Evolutionary conservation across 2,329 filamentous ascomycete genomes (phyloP), one percentile per base, ranked within the genome.

Genomic region (Tolypocladium endophyticum): DNA sequence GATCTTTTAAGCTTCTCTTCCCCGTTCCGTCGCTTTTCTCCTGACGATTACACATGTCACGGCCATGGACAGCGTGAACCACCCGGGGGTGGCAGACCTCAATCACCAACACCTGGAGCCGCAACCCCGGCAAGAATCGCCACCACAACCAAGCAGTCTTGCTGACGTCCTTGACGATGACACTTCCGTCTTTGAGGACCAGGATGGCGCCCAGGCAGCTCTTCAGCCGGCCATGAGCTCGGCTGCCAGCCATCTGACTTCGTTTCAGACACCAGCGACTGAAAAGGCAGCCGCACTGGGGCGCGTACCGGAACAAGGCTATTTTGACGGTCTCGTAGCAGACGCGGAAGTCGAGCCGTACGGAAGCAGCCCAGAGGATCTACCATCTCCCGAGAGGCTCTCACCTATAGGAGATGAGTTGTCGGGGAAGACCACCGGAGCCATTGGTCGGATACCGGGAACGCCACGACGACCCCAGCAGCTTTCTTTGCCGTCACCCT

Each of bases 201-300:
- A 81, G 60, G 82, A 85, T 65, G 81, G 81, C 63, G 83, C 80
- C 5, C 81, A 84, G 64, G 83, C 82, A 9, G 77, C 86, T 54
- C 76, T 87, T 56, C 83, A 84, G 67, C 81, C 82, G 2, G 77
- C 82, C 30, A 78, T 87, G 63, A 86, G 82, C 67, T 76, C 77
- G 8, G 75, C 76, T 28, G 84, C 83, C 11, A 82, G 81, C 5
- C 79, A 82, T 55, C 72, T 86, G 45, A 81, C 81, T 16, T 79
- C 81, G 4, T 73, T 77, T 6, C 78, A 74, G 59, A 86, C 82
- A 0, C 80, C 83, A 7, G 82, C 81, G 4, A 76, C 77, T 35
- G 84, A 86, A 68, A 86, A 83, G 70, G 79, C 77, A 20, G 79
- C 80, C 8, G 83, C 80, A 0, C 74, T 86, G 74, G 77, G 81